These are phyloP conservation scores for Jacaranda copaia DNA, from an alignment of 257 asterid species.

Conservation along the genomic window DNA sequence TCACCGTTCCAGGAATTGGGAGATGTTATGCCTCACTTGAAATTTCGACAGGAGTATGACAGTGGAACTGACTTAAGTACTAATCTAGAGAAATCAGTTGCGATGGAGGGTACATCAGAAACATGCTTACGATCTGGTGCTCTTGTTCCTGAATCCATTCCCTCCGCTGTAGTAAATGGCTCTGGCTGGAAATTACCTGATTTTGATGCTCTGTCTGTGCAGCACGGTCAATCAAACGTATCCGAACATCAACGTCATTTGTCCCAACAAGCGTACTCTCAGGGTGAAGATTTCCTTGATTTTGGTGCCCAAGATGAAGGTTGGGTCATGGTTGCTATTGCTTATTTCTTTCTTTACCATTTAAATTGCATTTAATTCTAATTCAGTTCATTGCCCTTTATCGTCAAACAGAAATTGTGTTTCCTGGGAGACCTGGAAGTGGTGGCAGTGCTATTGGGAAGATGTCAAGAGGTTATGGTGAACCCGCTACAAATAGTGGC, in stretches of 20 bases:
- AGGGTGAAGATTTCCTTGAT: constrained; percentile 56
- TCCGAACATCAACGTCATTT: constrained; percentile 57
- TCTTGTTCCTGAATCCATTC: constrained; percentile 51
- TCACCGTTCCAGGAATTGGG: constrained; percentile 81
- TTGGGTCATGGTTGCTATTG: constrained; percentile 38
- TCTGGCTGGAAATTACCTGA: constrained; percentile 64
- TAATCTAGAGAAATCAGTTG: constrained; percentile 52
- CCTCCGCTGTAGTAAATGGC: constrained; percentile 49
- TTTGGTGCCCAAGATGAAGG: constrained; percentile 81
- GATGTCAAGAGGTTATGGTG: constrained; percentile 51
- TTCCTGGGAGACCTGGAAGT: constrained; percentile 89
- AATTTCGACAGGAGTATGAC: constrained; percentile 51
- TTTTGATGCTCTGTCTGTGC: constrained; percentile 56
- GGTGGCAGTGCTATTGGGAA: constrained; percentile 62
- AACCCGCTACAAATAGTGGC: constrained; percentile 49
- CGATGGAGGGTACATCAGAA: constrained; percentile 57
- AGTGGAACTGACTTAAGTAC: constrained; percentile 47
- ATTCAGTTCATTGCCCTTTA: constrained; percentile 24
- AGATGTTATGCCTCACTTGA: constrained; percentile 91
- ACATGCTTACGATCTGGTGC: constrained; percentile 46
- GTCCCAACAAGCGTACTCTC: constrained; percentile 53
- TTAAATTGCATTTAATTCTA: constrained; percentile 28
- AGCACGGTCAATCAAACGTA: constrained; percentile 50
- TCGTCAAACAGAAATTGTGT: constrained; percentile 66
- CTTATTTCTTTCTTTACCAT: constrained; percentile 22